Evolutionary conservation across 2,329 filamentous ascomycete genomes (phyloP).

Genomic region (Byssothecium circinans): DNA sequence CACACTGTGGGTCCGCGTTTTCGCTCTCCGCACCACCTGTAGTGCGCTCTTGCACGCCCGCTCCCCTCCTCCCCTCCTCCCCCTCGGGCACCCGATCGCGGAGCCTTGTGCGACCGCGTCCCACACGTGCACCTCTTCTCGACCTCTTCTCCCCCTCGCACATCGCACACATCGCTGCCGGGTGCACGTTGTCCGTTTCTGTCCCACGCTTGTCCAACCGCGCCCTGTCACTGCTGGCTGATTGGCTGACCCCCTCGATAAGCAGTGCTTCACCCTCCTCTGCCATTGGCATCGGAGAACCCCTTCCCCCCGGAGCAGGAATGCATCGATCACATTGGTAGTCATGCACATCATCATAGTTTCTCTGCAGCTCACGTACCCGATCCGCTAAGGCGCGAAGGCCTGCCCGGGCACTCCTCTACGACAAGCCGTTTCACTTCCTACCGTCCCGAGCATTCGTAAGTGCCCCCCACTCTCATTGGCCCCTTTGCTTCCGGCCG

Average conservation of each 20-base stretch:
- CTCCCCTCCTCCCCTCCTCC: no score
- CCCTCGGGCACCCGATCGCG: conserved; percentile 36
- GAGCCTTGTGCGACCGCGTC: conserved; percentile 40
- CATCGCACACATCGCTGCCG: conserved; percentile 24
- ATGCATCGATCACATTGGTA: conserved; percentile 49
- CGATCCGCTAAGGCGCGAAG: conserved; percentile 56
- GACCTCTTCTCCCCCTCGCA: conserved; percentile 21
- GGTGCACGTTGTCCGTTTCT: conserved; percentile 45
- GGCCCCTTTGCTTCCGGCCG: conserved; percentile 33
- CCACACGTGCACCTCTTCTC: conserved; percentile 12
- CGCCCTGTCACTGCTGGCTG: conserved; percentile 27
- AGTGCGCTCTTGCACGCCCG: conserved; percentile 40
- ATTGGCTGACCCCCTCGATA: conserved; percentile 48
- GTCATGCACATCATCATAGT: conserved; percentile 51
- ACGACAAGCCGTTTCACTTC: conserved; percentile 52
- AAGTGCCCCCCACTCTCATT: conserved; percentile 51
- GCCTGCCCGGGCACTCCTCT: conserved; percentile 49
- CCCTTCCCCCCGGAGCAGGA: conserved; percentile 49
- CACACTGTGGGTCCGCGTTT: conserved; percentile 27
- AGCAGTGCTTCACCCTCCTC: conserved; percentile 48
- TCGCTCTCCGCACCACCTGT: conserved; percentile 33
- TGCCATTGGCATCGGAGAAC: conserved; percentile 48
- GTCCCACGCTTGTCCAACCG: conserved; percentile 40
- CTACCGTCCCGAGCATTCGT: conserved; percentile 58
- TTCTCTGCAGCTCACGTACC: conserved; percentile 48